Conservation (phyloP, 2,329 filamentous ascomycete species). For the Fusarium graminum region DNA sequence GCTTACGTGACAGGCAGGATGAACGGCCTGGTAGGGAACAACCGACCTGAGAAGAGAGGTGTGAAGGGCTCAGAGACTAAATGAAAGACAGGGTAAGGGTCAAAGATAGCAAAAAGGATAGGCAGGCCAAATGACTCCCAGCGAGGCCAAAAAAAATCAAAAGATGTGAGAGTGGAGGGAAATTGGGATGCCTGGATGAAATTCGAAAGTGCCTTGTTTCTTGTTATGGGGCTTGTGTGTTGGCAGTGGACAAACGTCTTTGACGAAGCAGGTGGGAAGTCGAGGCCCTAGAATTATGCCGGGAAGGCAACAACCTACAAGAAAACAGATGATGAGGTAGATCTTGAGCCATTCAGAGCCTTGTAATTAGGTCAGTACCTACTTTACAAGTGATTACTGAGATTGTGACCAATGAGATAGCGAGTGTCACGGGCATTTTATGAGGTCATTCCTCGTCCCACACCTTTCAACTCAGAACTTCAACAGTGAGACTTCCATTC, state of each 20-base stretch:
- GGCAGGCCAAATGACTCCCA: neutral
- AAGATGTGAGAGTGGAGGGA: neutral
- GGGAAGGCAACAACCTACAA: neutral
- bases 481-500: neutral
- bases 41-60: neutral
- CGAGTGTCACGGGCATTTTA: neutral
- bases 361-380: too few relatives aligned
- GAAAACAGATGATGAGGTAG: neutral
- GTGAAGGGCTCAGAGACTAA: too few relatives aligned
- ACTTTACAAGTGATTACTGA: neutral
- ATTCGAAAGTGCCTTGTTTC: neutral
- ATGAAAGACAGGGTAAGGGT: neutral
- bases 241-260: neutral
- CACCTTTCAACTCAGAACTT: neutral
- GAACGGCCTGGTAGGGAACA: neutral
- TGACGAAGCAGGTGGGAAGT: neutral
- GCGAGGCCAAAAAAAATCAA: neutral
- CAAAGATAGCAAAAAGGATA: neutral
- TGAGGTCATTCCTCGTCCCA: constrained; percentile 1
- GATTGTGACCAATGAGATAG: neutral
- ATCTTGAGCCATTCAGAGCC: neutral
- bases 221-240: neutral
- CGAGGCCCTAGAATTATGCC: neutral
- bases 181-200: neutral
- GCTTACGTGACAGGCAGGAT: neutral